phyloP scores from a whole-genome alignment of 805 yeast species.

The Scheffersomyces spartinae region DNA sequence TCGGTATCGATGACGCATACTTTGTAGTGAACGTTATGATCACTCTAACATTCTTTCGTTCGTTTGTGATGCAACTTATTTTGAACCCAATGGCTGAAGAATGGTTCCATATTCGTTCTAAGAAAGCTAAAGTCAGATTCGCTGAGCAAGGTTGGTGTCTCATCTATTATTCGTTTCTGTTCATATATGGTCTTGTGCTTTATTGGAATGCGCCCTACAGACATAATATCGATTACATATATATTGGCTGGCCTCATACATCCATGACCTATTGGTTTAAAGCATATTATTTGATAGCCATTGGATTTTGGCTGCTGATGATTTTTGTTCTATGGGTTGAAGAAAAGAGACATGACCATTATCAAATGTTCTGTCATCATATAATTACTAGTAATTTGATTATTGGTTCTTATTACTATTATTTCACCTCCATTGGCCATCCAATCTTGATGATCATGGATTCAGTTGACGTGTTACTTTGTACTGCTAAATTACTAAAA shows the following conservation, averaged over 20 bases:
- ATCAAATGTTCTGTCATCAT: conserved; percentile 84
- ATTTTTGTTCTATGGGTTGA: conserved; percentile 68
- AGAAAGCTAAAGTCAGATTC: conserved; percentile 52
- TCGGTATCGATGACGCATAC: conserved; percentile 44
- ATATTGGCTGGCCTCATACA: conserved; percentile 66
- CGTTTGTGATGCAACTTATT: conserved; percentile 44
- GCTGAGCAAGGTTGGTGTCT: conserved; percentile 82
- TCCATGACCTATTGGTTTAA: conserved; percentile 43
- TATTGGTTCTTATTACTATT: conserved; percentile 60
- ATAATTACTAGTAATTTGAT: conserved; percentile 63
- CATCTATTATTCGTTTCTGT: conserved; percentile 45
- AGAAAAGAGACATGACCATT: conserved; percentile 67
- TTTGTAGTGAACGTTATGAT: conserved; percentile 45
- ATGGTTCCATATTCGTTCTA: conserved; percentile 29
- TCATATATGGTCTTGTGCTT: conserved; percentile 44
- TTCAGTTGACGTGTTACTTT: conserved; percentile 59
- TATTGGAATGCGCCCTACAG: conserved; percentile 50
- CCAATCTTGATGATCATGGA: conserved; percentile 74
- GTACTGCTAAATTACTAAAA: conserved; percentile 66
- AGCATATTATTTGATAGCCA: conserved; percentile 56
- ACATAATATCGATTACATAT: conserved; percentile 45
- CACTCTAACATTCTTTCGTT: conserved; percentile 45
- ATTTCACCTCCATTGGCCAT: conserved; percentile 71
- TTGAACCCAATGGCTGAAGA: conserved; percentile 45
- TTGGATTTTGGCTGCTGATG: conserved; percentile 78